Conservation (phyloP, 305 asterid species). For the Fraxinus ornus region DNA sequence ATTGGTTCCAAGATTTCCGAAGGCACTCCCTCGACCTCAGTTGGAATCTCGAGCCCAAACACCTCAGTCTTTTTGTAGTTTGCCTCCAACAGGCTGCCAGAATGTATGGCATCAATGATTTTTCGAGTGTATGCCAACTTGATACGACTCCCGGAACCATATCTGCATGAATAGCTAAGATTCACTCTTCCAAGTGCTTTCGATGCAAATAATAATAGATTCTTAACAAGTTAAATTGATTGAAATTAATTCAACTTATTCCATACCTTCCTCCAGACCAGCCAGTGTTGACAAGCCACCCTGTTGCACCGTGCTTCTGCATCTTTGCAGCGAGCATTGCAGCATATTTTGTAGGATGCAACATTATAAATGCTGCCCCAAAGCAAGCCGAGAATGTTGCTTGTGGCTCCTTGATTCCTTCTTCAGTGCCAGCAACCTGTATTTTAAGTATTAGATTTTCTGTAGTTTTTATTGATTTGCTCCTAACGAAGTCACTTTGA, state of each 20-base stretch:
- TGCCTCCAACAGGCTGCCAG: conserved; percentile 71
- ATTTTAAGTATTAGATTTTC: background rate
- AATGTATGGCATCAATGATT: conserved; percentile 93
- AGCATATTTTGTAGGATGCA: conserved; percentile 94
- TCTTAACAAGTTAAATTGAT: background rate
- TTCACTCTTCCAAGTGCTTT: background rate
- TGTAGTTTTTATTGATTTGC: background rate
- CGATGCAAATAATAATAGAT: background rate
- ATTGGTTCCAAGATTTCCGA: conserved; percentile 79
- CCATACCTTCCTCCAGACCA: conserved; percentile 96
- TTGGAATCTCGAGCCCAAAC: conserved; percentile 85
- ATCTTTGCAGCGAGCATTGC: conserved; percentile 90
- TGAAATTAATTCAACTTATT: background rate
- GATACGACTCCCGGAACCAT: conserved; percentile 83
- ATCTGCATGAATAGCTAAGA: conserved; percentile 39
- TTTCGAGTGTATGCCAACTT: conserved; percentile 84
- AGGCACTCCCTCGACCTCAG: conserved; percentile 79
- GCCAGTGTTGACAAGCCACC: conserved; percentile 98
- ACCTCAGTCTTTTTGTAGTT: conserved; percentile 68
- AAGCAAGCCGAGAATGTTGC: conserved; percentile 98
- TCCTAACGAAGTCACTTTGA: background rate
- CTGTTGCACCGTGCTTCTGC: conserved; percentile 90
- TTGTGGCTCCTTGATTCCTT: conserved; percentile 93
- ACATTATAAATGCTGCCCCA: conserved; percentile 96
- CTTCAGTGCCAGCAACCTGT: conserved; percentile 98